Base-by-base conservation (phyloP, 78 protist genomes). In the Speleostelium caveatum region DNA sequence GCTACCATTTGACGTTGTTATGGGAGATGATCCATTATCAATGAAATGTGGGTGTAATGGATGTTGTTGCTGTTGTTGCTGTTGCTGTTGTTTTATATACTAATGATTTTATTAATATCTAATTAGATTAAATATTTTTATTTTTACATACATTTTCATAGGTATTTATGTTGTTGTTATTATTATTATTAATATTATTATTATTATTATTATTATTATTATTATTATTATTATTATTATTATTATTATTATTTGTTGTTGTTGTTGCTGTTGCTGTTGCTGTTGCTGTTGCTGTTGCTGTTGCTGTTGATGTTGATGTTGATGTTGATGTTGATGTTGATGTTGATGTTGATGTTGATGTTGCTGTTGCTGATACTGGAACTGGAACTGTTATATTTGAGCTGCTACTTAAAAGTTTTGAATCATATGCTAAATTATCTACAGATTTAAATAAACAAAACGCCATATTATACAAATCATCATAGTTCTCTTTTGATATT, bases 381-480 rank as follows among this genome's bases (percentile, higher is more conserved):
- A 14, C n/a, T 73, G 35, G 5, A 26, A n/a, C n/a, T 32, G 17
- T 60, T 73, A 26, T 14, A 45, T 3, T 51, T 3, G 75, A 22
- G 32, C 75, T 2, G n/a, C 22, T 35, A 49, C n/a, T 56, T 16
- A 8, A 19, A 38, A n/a, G n/a, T n/a, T n/a, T n/a, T n/a, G 56
- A 59, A 30, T 75, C 86, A 19, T 69, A 71, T 32, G 56, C 86
- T 60, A 75, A 19, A 32, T 61, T 63, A 30, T 75, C 86, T 32
- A 75, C 86, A 42, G 86, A 41, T 51, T 65, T 61, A 51, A 75
- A 58, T 17, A 75, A 33, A 58, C 86, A 65, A 39, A 75, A 61
- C 3, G 86, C 86, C 86, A 75, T 75, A 58, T 75, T 75, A 49
- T 75, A 75, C 33, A 75, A 65, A 49, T 75, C 86, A 42, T 75